These are phyloP conservation scores for Globisporangium splendens DNA, from an alignment of 352 stramenopile species.

Conservation along the genomic window DNA sequence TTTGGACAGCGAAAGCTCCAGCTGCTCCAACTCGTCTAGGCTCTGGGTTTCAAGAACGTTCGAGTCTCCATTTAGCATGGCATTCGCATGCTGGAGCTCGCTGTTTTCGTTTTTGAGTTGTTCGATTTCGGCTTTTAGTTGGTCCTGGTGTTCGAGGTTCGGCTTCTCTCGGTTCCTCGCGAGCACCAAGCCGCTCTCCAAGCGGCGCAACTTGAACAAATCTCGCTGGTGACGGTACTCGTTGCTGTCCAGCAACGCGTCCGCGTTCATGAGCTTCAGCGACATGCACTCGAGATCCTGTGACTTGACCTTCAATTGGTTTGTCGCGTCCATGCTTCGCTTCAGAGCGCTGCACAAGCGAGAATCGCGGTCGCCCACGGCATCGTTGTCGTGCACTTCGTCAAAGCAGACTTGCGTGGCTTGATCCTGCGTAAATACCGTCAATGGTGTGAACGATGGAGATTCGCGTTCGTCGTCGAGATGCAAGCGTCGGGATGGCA, in stretches of 20 bases:
- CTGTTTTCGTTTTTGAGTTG: constrained; percentile 24
- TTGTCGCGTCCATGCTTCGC: constrained; percentile 28
- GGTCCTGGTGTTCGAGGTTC: constrained; percentile 27
- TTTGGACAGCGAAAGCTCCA: constrained; percentile 28
- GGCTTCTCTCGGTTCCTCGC: constrained; percentile 27
- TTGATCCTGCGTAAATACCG: constrained; percentile 20
- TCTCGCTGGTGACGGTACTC: constrained; percentile 18
- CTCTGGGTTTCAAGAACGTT: constrained; percentile 21
- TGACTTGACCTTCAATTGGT: constrained; percentile 36
- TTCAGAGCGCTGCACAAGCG: constrained; percentile 31
- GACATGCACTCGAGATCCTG: constrained; percentile 38
- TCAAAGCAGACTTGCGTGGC: constrained; percentile 28
- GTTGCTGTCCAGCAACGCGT: constrained; percentile 19
- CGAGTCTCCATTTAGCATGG: constrained; percentile 17
- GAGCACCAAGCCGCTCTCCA: constrained; percentile 31
- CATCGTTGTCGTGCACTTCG: background rate
- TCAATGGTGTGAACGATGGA: constrained; percentile 27
- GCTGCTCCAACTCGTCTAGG: constrained; percentile 38
- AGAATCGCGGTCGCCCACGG: background rate
- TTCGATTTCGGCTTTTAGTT: constrained; percentile 22
- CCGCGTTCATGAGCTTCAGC: constrained; percentile 23
- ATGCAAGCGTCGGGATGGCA: constrained; percentile 10
- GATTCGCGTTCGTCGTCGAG: background rate
- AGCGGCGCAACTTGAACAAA: constrained; percentile 20
- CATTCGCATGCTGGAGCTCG: constrained; percentile 17